Conservation (phyloP, 768 basidiomycete species). For the Pleurotus salmoneostramineus region DNA sequence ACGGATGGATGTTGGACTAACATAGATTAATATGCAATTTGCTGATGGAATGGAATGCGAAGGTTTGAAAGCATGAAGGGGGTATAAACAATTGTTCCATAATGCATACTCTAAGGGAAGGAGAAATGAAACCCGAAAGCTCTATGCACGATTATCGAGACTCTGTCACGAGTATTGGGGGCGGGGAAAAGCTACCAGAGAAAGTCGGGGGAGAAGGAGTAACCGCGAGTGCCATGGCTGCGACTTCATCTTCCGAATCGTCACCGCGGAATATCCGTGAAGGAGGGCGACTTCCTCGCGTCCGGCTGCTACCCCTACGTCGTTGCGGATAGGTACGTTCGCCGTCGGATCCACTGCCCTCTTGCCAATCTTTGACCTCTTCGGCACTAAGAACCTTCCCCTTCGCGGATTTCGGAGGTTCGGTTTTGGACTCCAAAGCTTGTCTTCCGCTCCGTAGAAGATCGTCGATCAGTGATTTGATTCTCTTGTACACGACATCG, state of each 20-base stretch:
- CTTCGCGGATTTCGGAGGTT: slow-evolving; percentile 46
- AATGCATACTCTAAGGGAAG: background rate
- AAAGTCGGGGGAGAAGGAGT: slow-evolving; percentile 28
- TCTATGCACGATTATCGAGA: slow-evolving; percentile 18
- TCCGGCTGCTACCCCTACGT: slow-evolving; percentile 11
- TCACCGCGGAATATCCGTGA: slow-evolving; percentile 19
- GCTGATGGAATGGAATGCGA: background rate
- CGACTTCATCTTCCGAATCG: slow-evolving; percentile 39
- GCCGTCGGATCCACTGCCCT: slow-evolving; percentile 15
- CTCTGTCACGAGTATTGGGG: slow-evolving; percentile 22
- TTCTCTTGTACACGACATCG: slow-evolving; percentile 60
- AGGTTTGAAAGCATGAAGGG: background rate
- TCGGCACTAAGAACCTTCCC: slow-evolving; percentile 71
- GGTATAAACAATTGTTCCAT: slow-evolving; percentile 5
- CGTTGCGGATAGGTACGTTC: slow-evolving; percentile 15
- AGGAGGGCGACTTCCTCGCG: slow-evolving; percentile 23
- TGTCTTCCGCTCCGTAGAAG: slow-evolving; percentile 54
- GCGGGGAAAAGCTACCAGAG: slow-evolving; percentile 11
- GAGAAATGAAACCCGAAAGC: background rate
- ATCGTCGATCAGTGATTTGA: slow-evolving; percentile 59
- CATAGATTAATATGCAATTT: slow-evolving; percentile 14
- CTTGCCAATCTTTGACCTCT: slow-evolving; percentile 63
- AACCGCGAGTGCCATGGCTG: slow-evolving; percentile 28
- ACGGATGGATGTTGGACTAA: slow-evolving; percentile 8
- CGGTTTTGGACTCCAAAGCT: slow-evolving; percentile 57